Evolutionary conservation across 192 early-diverging fungal species (phyloP), one percentile per base, ranked within the genome.

Genomic region (Haplosporangium gracile): DNA sequence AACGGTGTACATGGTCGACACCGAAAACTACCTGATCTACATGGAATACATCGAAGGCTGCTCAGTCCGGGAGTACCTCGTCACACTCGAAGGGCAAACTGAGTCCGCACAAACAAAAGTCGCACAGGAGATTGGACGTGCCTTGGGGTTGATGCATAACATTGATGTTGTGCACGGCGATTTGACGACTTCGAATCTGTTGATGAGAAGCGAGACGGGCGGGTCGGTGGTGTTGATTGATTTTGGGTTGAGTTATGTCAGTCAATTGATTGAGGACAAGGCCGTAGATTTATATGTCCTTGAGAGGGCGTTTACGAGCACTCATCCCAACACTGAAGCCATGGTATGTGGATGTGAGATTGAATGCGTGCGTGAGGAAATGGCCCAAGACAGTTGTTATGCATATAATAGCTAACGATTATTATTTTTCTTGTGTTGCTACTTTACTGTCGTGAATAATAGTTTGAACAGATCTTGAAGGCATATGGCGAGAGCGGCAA

Each of bases 231-330:
- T 94, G 16, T 86, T 98, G 65, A 99, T 99, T 81, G 99, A 99
- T 90, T 99, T 99, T 93, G 99, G 99, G 0, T 89, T 99, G 72
- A 96, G 97, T 81, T 97, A 95, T 86, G 91, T 95, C 49, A 97
- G 97, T 39, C 81, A 88, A 34, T 89, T 98, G 82, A 87, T 91
- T 24, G 99, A 99, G 83, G 99, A 99, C 89, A 99, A 98, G 88
- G 99, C 96, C 6, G 99, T 99, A 2, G 99, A 99, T 91, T 91
- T 99, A 63, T 99, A 99, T 90, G 99, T 99, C n/a, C 93, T 99
- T 29, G 98, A 99, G 86, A 89, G 97, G 29, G 96, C 98, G 4
- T 95, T 99, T 78, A 81, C 91, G 10, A 98, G 97, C 87, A 99
- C 98, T 9, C 99, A 99, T 89, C 97, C 97, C 15, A 92, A 96